Base-by-base conservation (phyloP, 495 filamentous ascomycete genomes). In the Ascobolus immersus region DNA sequence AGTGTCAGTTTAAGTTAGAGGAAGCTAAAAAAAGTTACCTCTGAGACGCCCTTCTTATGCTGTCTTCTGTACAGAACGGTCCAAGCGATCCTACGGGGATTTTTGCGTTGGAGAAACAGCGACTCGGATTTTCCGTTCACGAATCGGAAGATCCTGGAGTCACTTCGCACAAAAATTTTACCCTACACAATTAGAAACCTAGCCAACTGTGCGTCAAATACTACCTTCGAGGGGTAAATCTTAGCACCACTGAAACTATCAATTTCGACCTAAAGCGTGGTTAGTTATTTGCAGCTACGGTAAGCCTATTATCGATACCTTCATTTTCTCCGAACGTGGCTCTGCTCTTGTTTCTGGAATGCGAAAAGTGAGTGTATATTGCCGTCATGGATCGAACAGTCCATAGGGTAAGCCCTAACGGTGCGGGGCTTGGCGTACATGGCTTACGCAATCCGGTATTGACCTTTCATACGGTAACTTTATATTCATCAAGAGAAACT, bases 111-210 rank as follows among this genome's bases (percentile, higher is more conserved):
- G 43, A 94, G 80, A 71, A 94, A 94, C 45, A 99, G 76, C 43
- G 78, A 90, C 62, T 99, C 89, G 66, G 81, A 82, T 66, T 99
- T 99, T 67, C 86, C 82, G 60, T 89, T 94, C 61, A 89, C 78
- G 75, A 99, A 99, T 52, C 86, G 80, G 71, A 99, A 99, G 69
- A 94, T 71, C 69, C 93, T 99, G 80, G 78, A 91, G 69, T 99
- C 86, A 53, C 81, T 80, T 62, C 86, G 78, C 67, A 99, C 63
- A 65, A 78, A 99, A 61, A 99, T 73, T 65, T 94, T 94, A 64
- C 82, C 82, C 82, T 93, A 40, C 43, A 52, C 42, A 21, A 14
- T 25, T n/a, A 35, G 19, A n/a, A 37, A 33, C 12, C 12, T 3
- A 3, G 13, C 22, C 7, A n/a, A n/a, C 7, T 25, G 7, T 7